These are phyloP conservation scores for Trypanosoma conorhini DNA, from an alignment of 208 protist species.

Conservation along the genomic window DNA sequence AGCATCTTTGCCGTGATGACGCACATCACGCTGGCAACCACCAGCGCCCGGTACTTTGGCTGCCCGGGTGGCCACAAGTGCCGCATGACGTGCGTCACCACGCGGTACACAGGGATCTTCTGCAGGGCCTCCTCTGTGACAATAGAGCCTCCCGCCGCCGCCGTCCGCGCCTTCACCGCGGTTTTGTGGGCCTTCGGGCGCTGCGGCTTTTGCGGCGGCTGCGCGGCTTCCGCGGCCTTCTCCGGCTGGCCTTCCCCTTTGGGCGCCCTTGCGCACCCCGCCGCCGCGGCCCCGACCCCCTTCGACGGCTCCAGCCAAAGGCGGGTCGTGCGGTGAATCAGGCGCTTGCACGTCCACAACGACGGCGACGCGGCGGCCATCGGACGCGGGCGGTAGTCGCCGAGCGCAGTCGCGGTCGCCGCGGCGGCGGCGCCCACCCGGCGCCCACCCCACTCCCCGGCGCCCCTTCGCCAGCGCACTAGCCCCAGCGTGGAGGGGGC, in stretches of 20 bases:
- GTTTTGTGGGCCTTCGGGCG: neutral
- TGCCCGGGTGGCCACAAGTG: slow-evolving; percentile 85
- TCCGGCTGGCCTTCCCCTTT: neutral
- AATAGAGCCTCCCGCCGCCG: slow-evolving; percentile 3
- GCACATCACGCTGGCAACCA: slow-evolving; percentile 73
- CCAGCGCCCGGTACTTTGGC: slow-evolving; percentile 60
- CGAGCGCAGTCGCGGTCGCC: neutral
- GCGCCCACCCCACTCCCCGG: neutral
- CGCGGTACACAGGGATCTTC: slow-evolving; percentile 66
- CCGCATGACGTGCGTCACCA: slow-evolving; percentile 69
- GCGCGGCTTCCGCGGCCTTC: neutral
- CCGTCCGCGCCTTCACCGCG: neutral
- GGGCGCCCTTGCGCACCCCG: neutral
- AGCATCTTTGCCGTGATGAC: slow-evolving; percentile 82
- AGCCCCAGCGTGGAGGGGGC: neutral
- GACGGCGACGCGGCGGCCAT: neutral
- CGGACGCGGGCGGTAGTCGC: neutral
- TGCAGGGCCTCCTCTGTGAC: slow-evolving; percentile 2
- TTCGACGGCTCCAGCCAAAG: slow-evolving; percentile 8
- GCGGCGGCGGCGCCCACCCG: neutral
- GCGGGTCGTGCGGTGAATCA: slow-evolving; percentile 10
- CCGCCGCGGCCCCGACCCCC: too few relatives aligned
- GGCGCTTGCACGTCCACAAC: slow-evolving; percentile 3
- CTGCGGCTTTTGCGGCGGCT: slow-evolving; percentile 1
- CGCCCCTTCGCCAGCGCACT: neutral